Evolutionary conservation across 805 yeast species (phyloP).

Genomic region (Myxozyma lipomycoides): DNA sequence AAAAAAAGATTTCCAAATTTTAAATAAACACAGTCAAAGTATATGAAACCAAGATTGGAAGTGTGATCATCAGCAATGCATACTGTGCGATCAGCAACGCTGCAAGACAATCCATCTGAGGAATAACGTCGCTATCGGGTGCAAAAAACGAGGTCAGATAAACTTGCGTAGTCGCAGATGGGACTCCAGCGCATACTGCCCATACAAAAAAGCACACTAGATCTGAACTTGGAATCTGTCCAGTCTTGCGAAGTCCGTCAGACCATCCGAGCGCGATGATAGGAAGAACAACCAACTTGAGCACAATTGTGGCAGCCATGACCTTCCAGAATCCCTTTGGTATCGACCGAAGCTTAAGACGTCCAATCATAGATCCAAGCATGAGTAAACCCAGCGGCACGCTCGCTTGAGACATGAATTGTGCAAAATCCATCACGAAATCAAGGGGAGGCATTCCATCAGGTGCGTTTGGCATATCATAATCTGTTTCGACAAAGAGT

Average conservation of each 20-base stretch:
- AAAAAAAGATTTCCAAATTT: not conserved
- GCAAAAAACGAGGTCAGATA: slow-evolving; percentile 86
- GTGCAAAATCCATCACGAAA: slow-evolving; percentile 74
- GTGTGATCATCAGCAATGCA: slow-evolving; percentile 56
- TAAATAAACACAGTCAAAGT: slow-evolving; percentile 40
- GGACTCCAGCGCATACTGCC: slow-evolving; percentile 71
- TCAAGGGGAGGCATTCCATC: slow-evolving; percentile 80
- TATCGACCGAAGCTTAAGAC: slow-evolving; percentile 56
- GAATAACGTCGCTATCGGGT: slow-evolving; percentile 51
- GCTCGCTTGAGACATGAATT: slow-evolving; percentile 78
- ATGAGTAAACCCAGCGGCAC: slow-evolving; percentile 82
- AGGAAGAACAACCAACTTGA: slow-evolving; percentile 68
- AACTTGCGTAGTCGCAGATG: slow-evolving; percentile 83
- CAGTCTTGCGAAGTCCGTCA: slow-evolving; percentile 55
- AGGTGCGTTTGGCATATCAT: slow-evolving; percentile 68
- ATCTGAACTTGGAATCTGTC: slow-evolving; percentile 59
- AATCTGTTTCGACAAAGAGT: slow-evolving; percentile 49
- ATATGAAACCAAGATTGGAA: slow-evolving; percentile 74
- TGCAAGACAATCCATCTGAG: slow-evolving; percentile 79
- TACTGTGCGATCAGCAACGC: slow-evolving; percentile 68
- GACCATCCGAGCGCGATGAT: slow-evolving; percentile 69
- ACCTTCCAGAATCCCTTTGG: slow-evolving; percentile 66
- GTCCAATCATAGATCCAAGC: slow-evolving; percentile 82
- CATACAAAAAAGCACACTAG: slow-evolving; percentile 65
- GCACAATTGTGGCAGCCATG: slow-evolving; percentile 51